These are phyloP conservation scores for Saccharomyces jurei DNA, from an alignment of 805 yeast genomes.

Conservation along the genomic window DNA sequence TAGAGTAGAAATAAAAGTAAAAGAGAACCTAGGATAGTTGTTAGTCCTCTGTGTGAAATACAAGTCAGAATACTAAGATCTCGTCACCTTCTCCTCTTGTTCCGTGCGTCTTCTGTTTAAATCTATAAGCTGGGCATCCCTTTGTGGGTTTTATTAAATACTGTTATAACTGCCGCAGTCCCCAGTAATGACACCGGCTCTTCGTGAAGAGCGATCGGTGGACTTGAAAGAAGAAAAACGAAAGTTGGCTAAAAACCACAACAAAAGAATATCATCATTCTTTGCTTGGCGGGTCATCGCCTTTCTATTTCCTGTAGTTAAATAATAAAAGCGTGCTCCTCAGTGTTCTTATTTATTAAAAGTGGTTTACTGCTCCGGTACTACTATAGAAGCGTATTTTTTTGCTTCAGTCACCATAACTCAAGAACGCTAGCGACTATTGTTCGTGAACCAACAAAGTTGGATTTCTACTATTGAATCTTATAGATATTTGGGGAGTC, in stretches of 20 bases:
- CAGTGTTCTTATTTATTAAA: background rate
- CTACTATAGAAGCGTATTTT: background rate
- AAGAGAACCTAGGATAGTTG: background rate
- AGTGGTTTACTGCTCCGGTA: background rate
- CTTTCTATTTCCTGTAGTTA: background rate
- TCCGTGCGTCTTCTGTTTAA: background rate
- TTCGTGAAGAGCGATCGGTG: background rate
- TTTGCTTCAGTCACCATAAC: background rate
- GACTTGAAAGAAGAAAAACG: background rate
- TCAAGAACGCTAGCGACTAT: background rate
- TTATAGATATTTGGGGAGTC: background rate
- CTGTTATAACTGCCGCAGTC: background rate
- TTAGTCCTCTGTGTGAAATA: background rate
- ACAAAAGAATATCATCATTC: background rate
- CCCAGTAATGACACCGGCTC: background rate
- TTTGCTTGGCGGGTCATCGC: background rate
- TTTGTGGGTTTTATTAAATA: background rate
- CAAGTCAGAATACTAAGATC: background rate
- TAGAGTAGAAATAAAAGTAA: background rate
- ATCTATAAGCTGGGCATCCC: background rate
- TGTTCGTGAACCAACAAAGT: background rate
- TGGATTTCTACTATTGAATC: background rate
- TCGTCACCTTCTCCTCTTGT: background rate
- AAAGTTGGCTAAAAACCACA: background rate
- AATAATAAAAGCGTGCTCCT: background rate